phyloP scores from a whole-genome alignment of 495 filamentous ascomycete species.

The Rostrohypoxylon terebratum region DNA sequence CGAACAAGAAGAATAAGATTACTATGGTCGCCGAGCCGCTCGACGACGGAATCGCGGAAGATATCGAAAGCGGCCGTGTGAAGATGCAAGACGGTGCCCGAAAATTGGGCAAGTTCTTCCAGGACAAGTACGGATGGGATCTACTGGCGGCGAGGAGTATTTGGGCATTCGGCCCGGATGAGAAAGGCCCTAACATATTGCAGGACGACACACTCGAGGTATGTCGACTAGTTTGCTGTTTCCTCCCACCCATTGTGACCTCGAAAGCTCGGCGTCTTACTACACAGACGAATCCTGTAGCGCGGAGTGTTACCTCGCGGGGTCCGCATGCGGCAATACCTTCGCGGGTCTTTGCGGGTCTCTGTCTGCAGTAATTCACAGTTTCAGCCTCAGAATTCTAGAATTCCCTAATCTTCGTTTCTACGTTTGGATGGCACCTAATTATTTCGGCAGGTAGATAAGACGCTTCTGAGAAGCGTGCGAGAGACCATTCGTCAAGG shows the following conservation, averaged over 20 bases:
- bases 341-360: constrained; percentile 10
- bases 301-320: constrained; percentile 44
- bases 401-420: constrained; percentile 34
- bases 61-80: constrained; percentile 92
- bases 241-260: constrained; percentile 44
- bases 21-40: constrained; percentile 98
- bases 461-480: constrained; percentile 85
- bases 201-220: constrained; percentile 94
- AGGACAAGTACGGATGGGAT: constrained; percentile 98
- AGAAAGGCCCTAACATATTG: constrained; percentile 93
- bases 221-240: constrained; percentile 48
- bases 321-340: constrained; percentile 42
- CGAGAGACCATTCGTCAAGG: constrained; percentile 93
- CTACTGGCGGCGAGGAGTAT: constrained; percentile 92
- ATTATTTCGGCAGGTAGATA: constrained; percentile 76
- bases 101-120: constrained; percentile 95
- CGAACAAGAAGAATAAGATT: constrained; percentile 99
- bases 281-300: constrained; percentile 34
- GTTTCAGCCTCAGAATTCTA: constrained; percentile 47
- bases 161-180: constrained; percentile 98
- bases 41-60: constrained; percentile 92
- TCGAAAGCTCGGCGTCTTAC: constrained; percentile 49
- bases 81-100: constrained; percentile 93
- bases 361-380: background rate
- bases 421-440: constrained; percentile 39